Evolutionary conservation across 2,329 filamentous ascomycete genomes (phyloP).

Genomic region (Aspergillus ustus): DNA sequence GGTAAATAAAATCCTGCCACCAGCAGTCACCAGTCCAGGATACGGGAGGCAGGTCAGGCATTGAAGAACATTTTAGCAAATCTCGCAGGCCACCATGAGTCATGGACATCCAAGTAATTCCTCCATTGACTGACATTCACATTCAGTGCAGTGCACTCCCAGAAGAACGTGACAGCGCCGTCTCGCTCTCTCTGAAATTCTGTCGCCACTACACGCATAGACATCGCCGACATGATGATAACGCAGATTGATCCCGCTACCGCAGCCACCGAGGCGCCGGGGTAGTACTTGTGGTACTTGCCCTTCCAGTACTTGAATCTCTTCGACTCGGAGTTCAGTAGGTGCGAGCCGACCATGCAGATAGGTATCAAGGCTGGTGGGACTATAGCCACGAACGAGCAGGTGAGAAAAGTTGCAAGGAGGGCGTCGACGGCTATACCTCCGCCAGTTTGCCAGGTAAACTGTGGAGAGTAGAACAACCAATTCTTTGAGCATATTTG

Average conservation of each 20-base stretch:
- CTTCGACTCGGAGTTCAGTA: background rate
- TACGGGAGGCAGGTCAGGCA: background rate
- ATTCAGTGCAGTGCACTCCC: background rate
- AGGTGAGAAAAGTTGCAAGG: background rate
- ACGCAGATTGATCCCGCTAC: background rate
- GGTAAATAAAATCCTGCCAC: no score
- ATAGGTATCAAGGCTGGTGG: background rate
- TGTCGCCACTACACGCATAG: background rate
- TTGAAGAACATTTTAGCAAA: background rate
- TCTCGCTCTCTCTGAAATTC: background rate
- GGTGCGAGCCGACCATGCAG: background rate
- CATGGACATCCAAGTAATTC: background rate
- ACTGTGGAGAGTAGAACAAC: background rate
- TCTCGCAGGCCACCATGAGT: background rate
- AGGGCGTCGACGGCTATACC: background rate
- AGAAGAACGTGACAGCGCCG: background rate
- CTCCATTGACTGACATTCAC: background rate
- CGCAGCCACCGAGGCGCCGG: background rate
- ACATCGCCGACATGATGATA: background rate
- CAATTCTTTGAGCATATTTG: background rate
- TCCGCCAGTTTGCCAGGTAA: background rate
- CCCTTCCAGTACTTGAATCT: background rate
- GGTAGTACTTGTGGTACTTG: background rate
- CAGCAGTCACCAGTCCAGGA: background rate
- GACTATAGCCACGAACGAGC: background rate